phyloP scores from a whole-genome alignment of 2,329 filamentous ascomycete species.

The Curvularia lunata region DNA sequence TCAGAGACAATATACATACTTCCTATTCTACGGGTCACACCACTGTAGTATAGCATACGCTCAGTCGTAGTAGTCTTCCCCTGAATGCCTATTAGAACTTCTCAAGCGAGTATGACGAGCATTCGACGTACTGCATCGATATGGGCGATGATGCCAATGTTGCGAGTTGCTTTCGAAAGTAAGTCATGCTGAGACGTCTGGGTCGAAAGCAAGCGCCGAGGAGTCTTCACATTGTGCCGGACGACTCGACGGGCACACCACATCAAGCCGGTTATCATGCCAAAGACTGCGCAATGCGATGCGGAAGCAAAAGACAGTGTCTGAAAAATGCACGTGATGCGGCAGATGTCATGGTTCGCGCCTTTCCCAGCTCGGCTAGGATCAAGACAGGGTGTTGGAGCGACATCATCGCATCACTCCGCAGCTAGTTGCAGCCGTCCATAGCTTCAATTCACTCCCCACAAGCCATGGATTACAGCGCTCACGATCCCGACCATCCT shows the following conservation, averaged over 20 bases:
- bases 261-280: constrained; percentile 45
- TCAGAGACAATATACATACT: constrained; percentile 48
- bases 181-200: constrained; percentile 27
- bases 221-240: constrained; percentile 40
- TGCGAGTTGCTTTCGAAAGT: constrained; percentile 77
- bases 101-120: background rate
- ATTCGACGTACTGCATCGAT: constrained; percentile 79
- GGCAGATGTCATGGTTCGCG: constrained; percentile 27
- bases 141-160: constrained; percentile 98
- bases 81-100: constrained; percentile 41
- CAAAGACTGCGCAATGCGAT: constrained; percentile 27
- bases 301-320: constrained; percentile 12
- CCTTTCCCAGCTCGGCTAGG: constrained; percentile 39
- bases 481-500: constrained; percentile 64
- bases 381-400: constrained; percentile 14
- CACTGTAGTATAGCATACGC: constrained; percentile 97
- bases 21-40: constrained; percentile 84
- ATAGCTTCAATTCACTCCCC: constrained; percentile 31
- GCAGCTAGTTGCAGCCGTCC: constrained; percentile 28
- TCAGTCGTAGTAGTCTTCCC: constrained; percentile 99
- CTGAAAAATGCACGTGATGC: constrained; percentile 36
- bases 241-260: constrained; percentile 44
- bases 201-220: constrained; percentile 41
- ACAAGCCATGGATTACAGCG: constrained; percentile 69
- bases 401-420: constrained; percentile 28